phyloP scores from a whole-genome alignment of 2,329 filamentous ascomycete species.

The Hymenoscyphus salicellus region DNA sequence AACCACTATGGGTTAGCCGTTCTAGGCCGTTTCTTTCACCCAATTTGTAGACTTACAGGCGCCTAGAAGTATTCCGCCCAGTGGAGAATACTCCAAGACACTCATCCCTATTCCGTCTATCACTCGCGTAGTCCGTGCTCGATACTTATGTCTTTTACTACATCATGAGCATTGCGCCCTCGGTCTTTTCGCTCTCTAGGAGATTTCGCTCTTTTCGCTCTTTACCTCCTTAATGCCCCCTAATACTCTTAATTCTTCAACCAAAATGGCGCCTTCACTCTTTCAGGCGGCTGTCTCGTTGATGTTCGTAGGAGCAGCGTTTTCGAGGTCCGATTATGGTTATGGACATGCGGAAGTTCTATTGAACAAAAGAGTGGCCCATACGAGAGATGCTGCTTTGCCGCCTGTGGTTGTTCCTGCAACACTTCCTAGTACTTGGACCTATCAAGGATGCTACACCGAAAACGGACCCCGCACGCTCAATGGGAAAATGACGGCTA shows the following conservation, averaged over 20 bases:
- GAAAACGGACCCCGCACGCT: conserved; percentile 24
- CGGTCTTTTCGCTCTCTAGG: neutral
- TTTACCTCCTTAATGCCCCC: conserved; percentile 1
- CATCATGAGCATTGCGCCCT: neutral
- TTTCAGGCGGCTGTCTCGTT: conserved; percentile 19
- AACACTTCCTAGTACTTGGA: conserved; percentile 26
- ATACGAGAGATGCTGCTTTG: neutral
- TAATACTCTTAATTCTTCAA: conserved; percentile 5
- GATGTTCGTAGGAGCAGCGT: conserved; percentile 11
- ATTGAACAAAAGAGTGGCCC: conserved; percentile 10
- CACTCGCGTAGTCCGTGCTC: neutral
- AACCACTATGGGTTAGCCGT: neutral
- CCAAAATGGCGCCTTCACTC: conserved; percentile 23
- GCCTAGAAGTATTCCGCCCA: neutral
- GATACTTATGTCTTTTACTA: neutral
- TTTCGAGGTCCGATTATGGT: conserved; percentile 2
- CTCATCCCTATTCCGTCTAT: conserved; percentile 3
- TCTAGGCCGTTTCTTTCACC: neutral
- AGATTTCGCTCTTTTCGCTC: neutral
- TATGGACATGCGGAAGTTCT: conserved; percentile 6
- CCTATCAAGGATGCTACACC: conserved; percentile 29
- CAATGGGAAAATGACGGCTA: conserved; percentile 17
- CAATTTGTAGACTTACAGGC: neutral
- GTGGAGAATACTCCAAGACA: conserved; percentile 15
- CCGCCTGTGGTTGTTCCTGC: conserved; percentile 13